These are phyloP conservation scores for Dioszegia crocea DNA, from an alignment of 768 basidiomycete species.

Conservation along the genomic window DNA sequence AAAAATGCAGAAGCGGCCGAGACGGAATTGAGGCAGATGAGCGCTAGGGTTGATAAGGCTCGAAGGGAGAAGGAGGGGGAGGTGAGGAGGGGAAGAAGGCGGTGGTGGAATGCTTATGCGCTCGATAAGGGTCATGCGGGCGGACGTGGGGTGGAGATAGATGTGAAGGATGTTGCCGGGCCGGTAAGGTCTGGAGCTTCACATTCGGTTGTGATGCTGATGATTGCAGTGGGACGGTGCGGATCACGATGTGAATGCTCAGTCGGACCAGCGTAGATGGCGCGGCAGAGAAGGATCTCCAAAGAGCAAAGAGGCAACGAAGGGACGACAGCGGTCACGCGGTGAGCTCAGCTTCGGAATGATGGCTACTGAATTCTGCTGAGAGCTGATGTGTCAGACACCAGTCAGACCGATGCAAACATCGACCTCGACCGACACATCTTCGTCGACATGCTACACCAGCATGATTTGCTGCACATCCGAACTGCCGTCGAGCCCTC, in stretches of 20 bases:
- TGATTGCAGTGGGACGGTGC: not conserved
- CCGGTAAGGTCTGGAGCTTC: no score
- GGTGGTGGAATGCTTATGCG: not conserved
- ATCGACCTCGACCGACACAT: slow-evolving; percentile 1
- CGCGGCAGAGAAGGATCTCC: no score
- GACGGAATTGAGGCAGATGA: not conserved
- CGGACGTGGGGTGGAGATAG: no score
- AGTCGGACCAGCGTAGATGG: no score
- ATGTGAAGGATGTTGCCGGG: no score
- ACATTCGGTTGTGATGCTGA: not conserved
- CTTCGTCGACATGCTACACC: not conserved
- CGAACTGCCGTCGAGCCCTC: not conserved
- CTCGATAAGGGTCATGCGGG: no score
- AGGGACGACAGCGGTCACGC: no score
- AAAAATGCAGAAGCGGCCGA: not conserved
- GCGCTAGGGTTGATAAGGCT: not conserved
- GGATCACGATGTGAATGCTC: no score
- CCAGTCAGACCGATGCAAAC: not conserved
- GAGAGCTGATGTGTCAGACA: no score
- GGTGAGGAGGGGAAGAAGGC: not conserved
- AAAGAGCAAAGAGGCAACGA: no score
- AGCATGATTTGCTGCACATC: not conserved
- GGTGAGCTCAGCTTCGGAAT: no score
- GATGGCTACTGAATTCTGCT: no score
- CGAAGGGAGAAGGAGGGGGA: not conserved